Evolutionary conservation across 2,329 filamentous ascomycete genomes (phyloP), one percentile per base, ranked within the genome.

Genomic region (Aspergillus ochraceoroseus): DNA sequence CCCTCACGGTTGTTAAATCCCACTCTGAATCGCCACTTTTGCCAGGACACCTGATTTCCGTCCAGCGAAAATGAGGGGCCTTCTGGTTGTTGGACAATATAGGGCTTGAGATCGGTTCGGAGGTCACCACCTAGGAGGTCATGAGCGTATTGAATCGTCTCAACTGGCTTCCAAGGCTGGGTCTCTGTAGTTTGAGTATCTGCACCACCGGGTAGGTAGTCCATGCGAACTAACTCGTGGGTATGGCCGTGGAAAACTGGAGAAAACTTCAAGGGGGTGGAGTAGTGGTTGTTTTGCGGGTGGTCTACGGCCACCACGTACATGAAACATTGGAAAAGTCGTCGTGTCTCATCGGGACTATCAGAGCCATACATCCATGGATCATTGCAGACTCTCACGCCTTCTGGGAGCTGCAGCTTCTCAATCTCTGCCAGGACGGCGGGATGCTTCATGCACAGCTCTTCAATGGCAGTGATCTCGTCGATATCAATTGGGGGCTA

Each of bases 301-400:
- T 64, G 61, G 15, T 63, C 59, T 11, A 59, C 55, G 4, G 47
- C 56, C 2, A 63, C 48, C 32, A 64, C 48, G 33, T 64, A 67
- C 60, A 67, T 61, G 33, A 65, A 67, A 41, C 62, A 65, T 45
- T 67, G 64, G 42, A 65, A 64, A 8, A 67, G 55, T 2, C 64
- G 63, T 14, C 64, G 57, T 7, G 53, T 59, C 42, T 67, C 64
- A n/a, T 65, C 64, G 4, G 53, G 46, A 25, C 55, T 54, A 23
- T 67, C 64, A 3, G 59, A 63, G 62, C 74, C 77, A 51, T 87
- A 87, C 32, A 85, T 85, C 83, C 83, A 87, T 1, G 76, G 77
- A 44, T 80, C 78, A 35, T 71, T 71, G 47, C 78, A 73, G 17
- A 81, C 67, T 2, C 70, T 69, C 2, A 76, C 69, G 19, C 75